Evolutionary conservation across 257 asterid genomes (phyloP).

Genomic region (Jacaranda mimosifolia): DNA sequence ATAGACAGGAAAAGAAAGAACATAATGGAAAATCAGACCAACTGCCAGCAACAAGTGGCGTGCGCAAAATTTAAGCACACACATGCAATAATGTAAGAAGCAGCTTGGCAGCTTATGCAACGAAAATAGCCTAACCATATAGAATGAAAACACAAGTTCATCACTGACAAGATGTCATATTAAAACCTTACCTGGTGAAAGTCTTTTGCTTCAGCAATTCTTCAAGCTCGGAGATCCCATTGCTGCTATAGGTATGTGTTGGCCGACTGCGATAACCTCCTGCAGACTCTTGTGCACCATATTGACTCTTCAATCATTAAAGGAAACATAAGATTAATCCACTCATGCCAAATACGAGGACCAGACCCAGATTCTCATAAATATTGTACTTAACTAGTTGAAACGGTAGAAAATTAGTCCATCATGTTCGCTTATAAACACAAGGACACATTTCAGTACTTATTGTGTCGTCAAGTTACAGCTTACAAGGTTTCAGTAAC

Average conservation of each 20-base stretch:
- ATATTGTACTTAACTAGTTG: background rate
- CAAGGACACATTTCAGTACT: background rate
- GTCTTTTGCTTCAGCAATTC: slow-evolving; percentile 66
- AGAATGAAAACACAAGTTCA: background rate
- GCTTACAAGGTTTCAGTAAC: no score
- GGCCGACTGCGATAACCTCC: slow-evolving; percentile 44
- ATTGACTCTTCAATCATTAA: slow-evolving; percentile 41
- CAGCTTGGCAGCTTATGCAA: background rate
- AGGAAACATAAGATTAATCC: background rate
- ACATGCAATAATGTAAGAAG: background rate
- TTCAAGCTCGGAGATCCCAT: slow-evolving; percentile 69
- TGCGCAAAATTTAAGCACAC: background rate
- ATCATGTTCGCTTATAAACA: background rate
- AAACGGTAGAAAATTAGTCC: background rate
- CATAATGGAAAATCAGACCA: background rate
- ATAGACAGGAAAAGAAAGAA: background rate
- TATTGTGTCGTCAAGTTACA: no score
- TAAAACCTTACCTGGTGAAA: slow-evolving; percentile 60
- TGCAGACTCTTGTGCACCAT: slow-evolving; percentile 47
- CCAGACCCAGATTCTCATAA: background rate
- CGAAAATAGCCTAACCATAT: background rate
- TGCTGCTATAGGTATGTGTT: slow-evolving; percentile 30
- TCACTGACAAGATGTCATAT: background rate
- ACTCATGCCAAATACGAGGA: background rate
- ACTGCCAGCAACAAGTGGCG: background rate